A percentile compares a stretch with the other conserved stretches of the same genome.
These are phyloP conservation scores for Ophiosphaerella herpotricha DNA, from an alignment of 2,329 filamentous ascomycete species.

Conservation along the genomic window DNA sequence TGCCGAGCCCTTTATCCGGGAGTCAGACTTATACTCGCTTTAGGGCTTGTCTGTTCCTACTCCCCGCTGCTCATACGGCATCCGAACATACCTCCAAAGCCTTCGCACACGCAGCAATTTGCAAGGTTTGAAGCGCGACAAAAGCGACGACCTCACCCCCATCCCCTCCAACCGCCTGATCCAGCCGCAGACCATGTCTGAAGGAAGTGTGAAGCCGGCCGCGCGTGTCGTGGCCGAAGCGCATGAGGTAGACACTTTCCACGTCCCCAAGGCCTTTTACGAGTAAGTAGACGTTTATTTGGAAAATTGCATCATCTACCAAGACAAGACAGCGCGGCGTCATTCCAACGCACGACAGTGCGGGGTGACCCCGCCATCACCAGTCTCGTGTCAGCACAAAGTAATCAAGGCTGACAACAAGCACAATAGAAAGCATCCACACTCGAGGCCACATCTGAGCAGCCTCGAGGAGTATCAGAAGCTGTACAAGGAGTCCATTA, in stretches of 20 bases:
- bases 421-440: constrained; percentile 60
- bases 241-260: constrained; percentile 74
- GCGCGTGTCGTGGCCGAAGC: constrained; percentile 69
- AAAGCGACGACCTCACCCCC: constrained; percentile 9
- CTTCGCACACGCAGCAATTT: constrained; percentile 2
- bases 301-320: constrained; percentile 25
- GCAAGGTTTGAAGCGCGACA: constrained; percentile 11
- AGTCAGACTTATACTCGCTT: constrained; percentile 32
- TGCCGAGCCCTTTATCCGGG: constrained; percentile 46
- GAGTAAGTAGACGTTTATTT: constrained; percentile 39
- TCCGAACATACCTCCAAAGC: constrained; percentile 2
- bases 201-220: constrained; percentile 47
- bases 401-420: constrained; percentile 14
- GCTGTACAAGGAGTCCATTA: constrained; percentile 82
- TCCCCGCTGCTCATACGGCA: constrained; percentile 7
- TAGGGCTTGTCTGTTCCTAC: constrained; percentile 7
- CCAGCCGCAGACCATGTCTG: constrained; percentile 46
- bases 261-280: constrained; percentile 59
- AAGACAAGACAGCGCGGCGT: constrained; percentile 17
- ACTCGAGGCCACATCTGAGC: constrained; percentile 62
- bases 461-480: constrained; percentile 66
- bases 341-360: constrained; percentile 20
- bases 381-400: constrained; percentile 9
- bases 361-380: constrained; percentile 43
- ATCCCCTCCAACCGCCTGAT: background rate